Percentiles rank a stretch among this genome's conserved stretches.
Evolutionary conservation across 2,329 filamentous ascomycete genomes (phyloP).

Genomic region (Monosporascus sp.): DNA sequence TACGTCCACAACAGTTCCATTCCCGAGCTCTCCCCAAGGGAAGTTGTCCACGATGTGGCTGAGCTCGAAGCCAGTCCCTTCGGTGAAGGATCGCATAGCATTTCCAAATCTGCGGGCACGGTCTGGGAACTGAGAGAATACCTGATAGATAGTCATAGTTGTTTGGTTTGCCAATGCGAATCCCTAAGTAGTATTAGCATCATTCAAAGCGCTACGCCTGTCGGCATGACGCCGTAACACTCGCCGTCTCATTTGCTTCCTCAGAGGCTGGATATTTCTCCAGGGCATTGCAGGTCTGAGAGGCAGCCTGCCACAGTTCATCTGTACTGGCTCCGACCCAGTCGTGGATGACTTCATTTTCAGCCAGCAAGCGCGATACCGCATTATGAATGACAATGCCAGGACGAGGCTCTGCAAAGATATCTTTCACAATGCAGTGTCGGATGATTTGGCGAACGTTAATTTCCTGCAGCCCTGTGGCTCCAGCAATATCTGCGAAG

Average conservation of each 20-base stretch:
- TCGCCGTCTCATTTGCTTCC: slow-evolving; percentile 16
- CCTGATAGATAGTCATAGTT: slow-evolving; percentile 12
- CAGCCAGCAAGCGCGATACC: slow-evolving; percentile 13
- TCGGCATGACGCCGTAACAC: not conserved
- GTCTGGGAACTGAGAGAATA: slow-evolving; percentile 13
- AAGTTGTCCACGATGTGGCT: slow-evolving; percentile 11
- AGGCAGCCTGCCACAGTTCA: slow-evolving; percentile 16
- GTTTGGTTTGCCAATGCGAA: slow-evolving; percentile 15
- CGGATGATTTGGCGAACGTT: slow-evolving; percentile 14
- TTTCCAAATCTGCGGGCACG: slow-evolving; percentile 16
- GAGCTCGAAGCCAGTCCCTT: slow-evolving; percentile 12
- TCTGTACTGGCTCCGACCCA: slow-evolving; percentile 14
- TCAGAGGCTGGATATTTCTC: slow-evolving; percentile 12
- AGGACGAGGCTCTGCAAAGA: slow-evolving; percentile 14
- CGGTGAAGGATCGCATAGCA: slow-evolving; percentile 14
- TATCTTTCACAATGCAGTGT: slow-evolving; percentile 9
- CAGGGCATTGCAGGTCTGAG: slow-evolving; percentile 14
- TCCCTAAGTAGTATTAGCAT: slow-evolving; percentile 6
- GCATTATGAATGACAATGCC: slow-evolving; percentile 14
- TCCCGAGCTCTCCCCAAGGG: slow-evolving; percentile 10
- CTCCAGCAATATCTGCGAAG: slow-evolving; percentile 16
- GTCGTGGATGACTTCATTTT: slow-evolving; percentile 15
- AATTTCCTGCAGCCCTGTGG: slow-evolving; percentile 9
- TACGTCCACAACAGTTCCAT: slow-evolving; percentile 12
- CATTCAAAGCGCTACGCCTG: not conserved